These are phyloP conservation scores for Yamadazyma paraphyllophila DNA, from an alignment of 805 yeast genomes.

Conservation along the genomic window DNA sequence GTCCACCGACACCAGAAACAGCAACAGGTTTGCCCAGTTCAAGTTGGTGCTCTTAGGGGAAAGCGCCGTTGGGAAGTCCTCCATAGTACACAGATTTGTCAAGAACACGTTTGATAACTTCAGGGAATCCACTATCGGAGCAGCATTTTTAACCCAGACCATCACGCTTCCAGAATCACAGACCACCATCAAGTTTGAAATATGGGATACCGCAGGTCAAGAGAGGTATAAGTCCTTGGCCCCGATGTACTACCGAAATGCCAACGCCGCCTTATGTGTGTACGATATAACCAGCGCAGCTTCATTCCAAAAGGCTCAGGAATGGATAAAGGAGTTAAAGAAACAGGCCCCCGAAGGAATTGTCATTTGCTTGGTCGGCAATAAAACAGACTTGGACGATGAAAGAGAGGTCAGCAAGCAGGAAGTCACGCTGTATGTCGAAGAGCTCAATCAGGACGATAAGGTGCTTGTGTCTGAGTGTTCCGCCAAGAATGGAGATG, in stretches of 20 bases:
- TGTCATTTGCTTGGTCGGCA: constrained; percentile 82
- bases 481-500: constrained; percentile 45
- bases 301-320: constrained; percentile 68
- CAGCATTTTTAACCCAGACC: constrained; percentile 75
- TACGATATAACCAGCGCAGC: constrained; percentile 70
- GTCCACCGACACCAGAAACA: neutral
- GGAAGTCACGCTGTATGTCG: constrained; percentile 49
- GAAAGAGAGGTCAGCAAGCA: constrained; percentile 43
- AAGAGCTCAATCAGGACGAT: constrained; percentile 40
- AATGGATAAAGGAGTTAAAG: constrained; percentile 77
- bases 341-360: constrained; percentile 75
- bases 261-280: constrained; percentile 74
- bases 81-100: constrained; percentile 59
- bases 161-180: constrained; percentile 52
- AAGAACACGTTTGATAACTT: constrained; percentile 70
- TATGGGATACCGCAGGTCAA: constrained; percentile 97
- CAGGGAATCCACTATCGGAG: constrained; percentile 81
- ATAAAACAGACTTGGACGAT: constrained; percentile 59
- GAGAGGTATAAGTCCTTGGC: constrained; percentile 45
- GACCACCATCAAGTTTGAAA: constrained; percentile 62
- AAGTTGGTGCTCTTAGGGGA: constrained; percentile 77
- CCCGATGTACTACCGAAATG: constrained; percentile 46
- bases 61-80: constrained; percentile 79
- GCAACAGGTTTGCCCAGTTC: constrained; percentile 36
- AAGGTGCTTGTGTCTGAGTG: constrained; percentile 37